Conservation (phyloP, 2,329 filamentous ascomycete species). For the Penicillium brevicompactum region DNA sequence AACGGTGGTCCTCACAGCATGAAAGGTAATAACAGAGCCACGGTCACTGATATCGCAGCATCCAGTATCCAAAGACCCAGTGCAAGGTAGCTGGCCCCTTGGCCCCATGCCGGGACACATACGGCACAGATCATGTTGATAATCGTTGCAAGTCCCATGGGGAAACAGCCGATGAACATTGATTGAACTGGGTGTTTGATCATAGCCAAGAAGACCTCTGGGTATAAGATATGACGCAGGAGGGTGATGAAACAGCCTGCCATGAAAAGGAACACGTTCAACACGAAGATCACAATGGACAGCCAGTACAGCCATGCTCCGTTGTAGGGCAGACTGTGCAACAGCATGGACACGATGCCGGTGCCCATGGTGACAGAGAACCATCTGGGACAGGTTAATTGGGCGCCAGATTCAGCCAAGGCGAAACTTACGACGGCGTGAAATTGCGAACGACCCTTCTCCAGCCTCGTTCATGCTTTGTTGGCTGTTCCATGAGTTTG, state of each 20-base stretch:
- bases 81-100: constrained; percentile 57
- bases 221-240: constrained; percentile 66
- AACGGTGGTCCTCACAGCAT: constrained; percentile 50
- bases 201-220: constrained; percentile 67
- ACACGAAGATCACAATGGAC: constrained; percentile 37
- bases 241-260: constrained; percentile 52
- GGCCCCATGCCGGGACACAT: constrained; percentile 63
- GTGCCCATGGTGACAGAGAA: constrained; percentile 47
- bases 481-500: neutral
- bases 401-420: neutral
- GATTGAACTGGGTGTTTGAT: constrained; percentile 67
- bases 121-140: constrained; percentile 66
- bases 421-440: constrained; percentile 44
- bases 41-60: constrained; percentile 54
- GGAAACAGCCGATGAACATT: constrained; percentile 68
- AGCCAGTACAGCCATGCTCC: constrained; percentile 43
- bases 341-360: constrained; percentile 43
- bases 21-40: neutral
- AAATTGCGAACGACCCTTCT: constrained; percentile 42
- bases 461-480: constrained; percentile 43
- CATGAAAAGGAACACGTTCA: constrained; percentile 41
- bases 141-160: constrained; percentile 70
- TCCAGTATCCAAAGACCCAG: constrained; percentile 64
- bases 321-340: constrained; percentile 43
- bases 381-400: constrained; percentile 32